These are phyloP conservation scores for Herpomyces periplanetae DNA, from an alignment of 2,329 filamentous ascomycete genomes.

Conservation along the genomic window DNA sequence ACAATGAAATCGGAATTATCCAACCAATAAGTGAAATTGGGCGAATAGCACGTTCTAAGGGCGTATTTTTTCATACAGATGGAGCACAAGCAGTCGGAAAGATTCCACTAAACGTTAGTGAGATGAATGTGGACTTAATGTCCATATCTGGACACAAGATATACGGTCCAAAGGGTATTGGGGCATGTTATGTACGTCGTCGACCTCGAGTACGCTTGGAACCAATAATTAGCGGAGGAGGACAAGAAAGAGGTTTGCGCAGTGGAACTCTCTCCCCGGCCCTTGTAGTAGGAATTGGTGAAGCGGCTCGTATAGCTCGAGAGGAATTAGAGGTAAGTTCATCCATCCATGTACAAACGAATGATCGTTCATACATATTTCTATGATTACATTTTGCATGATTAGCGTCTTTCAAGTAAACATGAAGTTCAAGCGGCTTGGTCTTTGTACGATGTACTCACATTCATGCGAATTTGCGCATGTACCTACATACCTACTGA, in stretches of 20 bases:
- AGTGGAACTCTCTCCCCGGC: constrained; percentile 75
- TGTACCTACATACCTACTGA: too few relatives aligned
- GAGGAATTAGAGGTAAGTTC: constrained; percentile 66
- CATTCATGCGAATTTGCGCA: too few relatives aligned
- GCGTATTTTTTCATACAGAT: constrained; percentile 93
- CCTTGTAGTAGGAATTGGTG: constrained; percentile 63
- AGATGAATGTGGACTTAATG: constrained; percentile 94
- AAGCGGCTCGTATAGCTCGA: constrained; percentile 64
- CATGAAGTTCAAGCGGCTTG: too few relatives aligned
- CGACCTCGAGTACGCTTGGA: constrained; percentile 73
- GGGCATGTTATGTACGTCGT: constrained; percentile 75
- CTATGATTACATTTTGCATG: too few relatives aligned
- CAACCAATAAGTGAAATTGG: constrained; percentile 82
- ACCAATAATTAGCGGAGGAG: constrained; percentile 77
- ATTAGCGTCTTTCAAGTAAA: too few relatives aligned
- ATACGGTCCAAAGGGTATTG: constrained; percentile 85
- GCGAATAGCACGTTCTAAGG: constrained; percentile 52
- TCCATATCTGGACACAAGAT: constrained; percentile 97
- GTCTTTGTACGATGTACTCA: too few relatives aligned
- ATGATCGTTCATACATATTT: too few relatives aligned
- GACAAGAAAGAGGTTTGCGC: constrained; percentile 70
- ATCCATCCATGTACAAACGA: too few relatives aligned
- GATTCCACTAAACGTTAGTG: constrained; percentile 79
- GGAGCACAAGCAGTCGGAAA: constrained; percentile 93
- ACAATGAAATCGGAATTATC: constrained; percentile 98